Base-by-base conservation (phyloP, 306 rosid species). In the Styphnolobium japonicum region DNA sequence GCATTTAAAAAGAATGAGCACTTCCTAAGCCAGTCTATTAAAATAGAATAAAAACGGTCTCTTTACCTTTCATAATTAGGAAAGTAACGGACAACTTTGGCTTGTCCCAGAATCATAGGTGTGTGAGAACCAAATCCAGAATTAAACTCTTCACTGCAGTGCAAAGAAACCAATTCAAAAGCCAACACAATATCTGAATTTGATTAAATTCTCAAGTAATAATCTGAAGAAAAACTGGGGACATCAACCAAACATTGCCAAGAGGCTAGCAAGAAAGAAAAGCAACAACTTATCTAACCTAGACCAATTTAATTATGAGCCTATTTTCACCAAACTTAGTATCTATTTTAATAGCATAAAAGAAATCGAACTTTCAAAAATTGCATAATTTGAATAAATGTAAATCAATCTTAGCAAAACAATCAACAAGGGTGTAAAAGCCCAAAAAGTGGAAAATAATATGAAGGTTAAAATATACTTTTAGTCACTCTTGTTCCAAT, bases 101-200 rank as follows among this genome's bases (percentile, higher is more conserved):
- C 97, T 89, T 95, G 98, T 73, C 98, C 98, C 71, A 90, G 94
- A 90, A 95, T 81, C 89, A 95, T 79, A 27, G 98, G 92, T 31
- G 97, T 95, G 79, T 95, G 97, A 84, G 98, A 93, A 68, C 98
- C 98, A 86, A 95, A 95, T 85, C 94, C 97, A 85, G 96, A 63
- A 77, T 84, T 90, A 81, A 90, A 92, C 81, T 92, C 97, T 85
- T 93, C 93, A 71, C 97, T 95, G 92, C 81, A 80, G 61, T 29
- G 58, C 29, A 73, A 73, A 77, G 51, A 72, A 55, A 62, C 62
- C 48, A 81, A 85, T 42, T 75, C 51, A 60, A 56, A 82, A 81
- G 82, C 49, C 75, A 63, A 75, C 57, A 64, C 21, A 65, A 78
- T 12, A 65, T 74, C 55, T 73, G 27, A 51, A 67, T 62, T 79